Evolutionary conservation across 2,329 filamentous ascomycete genomes (phyloP), one percentile per base, ranked within the genome.

Genomic region (Alternaria conjuncta): DNA sequence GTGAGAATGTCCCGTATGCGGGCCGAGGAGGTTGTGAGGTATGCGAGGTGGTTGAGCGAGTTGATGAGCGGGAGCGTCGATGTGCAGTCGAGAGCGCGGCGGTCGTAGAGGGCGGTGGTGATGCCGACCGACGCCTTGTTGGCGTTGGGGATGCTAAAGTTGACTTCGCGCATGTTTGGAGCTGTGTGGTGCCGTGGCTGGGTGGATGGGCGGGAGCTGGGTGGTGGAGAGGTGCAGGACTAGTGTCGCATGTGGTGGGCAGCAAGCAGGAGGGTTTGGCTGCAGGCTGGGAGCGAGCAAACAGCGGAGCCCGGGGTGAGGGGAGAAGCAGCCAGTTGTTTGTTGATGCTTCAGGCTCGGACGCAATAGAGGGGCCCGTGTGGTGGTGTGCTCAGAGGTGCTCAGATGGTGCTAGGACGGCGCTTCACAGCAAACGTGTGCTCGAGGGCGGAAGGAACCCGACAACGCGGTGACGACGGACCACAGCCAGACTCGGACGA

Each of bases 81-180:
- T 58, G 96, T 99, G 85, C 96, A 99, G 82, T 99, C 96, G 75
- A 99, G 91, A 54, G 96, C 96, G 80, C 96, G 91, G 71, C 96
- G 93, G 84, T 99, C 96, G 82, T 99, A 99, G 67, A 99, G 88
- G 80, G 96, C 96, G 61, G 96, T 97, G 71, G 96, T 99, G 84
- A 99, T 99, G 83, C 95, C 95, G 78, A 97, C 94, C 63, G 95
- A 97, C 77, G 96, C 96, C 91, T 98, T 98, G 84, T 98, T 98
- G 88, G 96, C 94, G 87, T 96, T 97, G 58, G 96, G 95, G 80
- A 98, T 97, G 84, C 94, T 97, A 84, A 98, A 98, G 84, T 98
- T 98, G 84, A 97, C 94, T 88, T 99, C 96, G 85, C 96, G 93
- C 96, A 99, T 99, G 83, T 81, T 95, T 65, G 72, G 43, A 67